These are phyloP conservation scores for Nemania sp. DNA, from an alignment of 2,329 filamentous ascomycete genomes.

Conservation along the genomic window DNA sequence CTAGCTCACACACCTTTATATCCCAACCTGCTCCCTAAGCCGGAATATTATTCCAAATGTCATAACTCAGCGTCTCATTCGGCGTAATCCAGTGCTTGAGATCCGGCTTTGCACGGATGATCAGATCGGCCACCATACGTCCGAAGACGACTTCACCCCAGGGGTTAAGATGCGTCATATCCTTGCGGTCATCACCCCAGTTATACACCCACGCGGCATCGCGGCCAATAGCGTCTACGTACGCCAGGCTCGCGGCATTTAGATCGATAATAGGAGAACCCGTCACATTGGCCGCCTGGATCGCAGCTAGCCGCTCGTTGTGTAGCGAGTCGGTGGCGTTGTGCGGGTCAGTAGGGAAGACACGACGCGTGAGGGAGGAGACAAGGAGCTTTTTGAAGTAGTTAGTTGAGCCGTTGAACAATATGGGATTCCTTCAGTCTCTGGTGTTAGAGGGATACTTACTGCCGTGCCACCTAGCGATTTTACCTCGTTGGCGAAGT, in stretches of 20 bases:
- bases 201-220: conserved; percentile 61
- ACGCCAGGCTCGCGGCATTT: conserved; percentile 62
- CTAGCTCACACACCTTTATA: neutral
- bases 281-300: conserved; percentile 58
- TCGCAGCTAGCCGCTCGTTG: conserved; percentile 59
- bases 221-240: conserved; percentile 65
- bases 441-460: conserved; percentile 3
- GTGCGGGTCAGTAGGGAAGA: conserved; percentile 50
- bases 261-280: conserved; percentile 60
- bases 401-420: neutral
- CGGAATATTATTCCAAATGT: conserved; percentile 51
- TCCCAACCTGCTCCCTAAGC: conserved; percentile 48
- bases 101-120: conserved; percentile 50
- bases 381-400: conserved; percentile 57
- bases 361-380: conserved; percentile 66
- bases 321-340: conserved; percentile 61
- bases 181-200: conserved; percentile 51
- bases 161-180: conserved; percentile 68
- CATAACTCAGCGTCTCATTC: conserved; percentile 52
- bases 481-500: conserved; percentile 58
- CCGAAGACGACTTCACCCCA: conserved; percentile 68
- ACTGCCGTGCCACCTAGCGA: conserved; percentile 59
- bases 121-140: conserved; percentile 66
- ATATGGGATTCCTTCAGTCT: neutral
- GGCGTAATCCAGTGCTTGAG: conserved; percentile 46